Percentiles rank a stretch among this genome's conserved stretches.
Evolutionary conservation across 768 basidiomycete species (phyloP).

Genomic region (Chalciporus sphaerocephalus): DNA sequence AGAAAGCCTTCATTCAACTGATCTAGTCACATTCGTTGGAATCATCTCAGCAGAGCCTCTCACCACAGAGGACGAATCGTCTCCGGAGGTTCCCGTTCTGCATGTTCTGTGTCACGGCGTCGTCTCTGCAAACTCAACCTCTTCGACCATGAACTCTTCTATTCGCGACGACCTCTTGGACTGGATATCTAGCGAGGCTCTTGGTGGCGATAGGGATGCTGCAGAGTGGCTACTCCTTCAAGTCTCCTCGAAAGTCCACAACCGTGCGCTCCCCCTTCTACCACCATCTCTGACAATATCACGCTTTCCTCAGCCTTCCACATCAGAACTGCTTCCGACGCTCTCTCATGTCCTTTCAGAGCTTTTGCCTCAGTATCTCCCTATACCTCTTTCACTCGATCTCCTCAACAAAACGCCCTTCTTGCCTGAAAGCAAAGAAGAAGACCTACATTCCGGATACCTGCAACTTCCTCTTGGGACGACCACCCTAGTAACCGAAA

Average conservation of each 20-base stretch:
- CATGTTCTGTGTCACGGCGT: constrained; percentile 54
- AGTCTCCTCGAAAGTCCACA: constrained; percentile 57
- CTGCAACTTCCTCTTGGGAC: constrained; percentile 68
- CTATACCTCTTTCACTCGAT: constrained; percentile 58
- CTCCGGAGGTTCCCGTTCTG: constrained; percentile 52
- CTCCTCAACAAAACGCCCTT: constrained; percentile 56
- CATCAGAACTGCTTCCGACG: constrained; percentile 35
- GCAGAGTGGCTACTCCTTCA: constrained; percentile 74
- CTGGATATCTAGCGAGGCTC: constrained; percentile 70
- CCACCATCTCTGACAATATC: constrained; percentile 65
- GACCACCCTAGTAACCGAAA: constrained; percentile 60
- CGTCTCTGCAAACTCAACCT: neutral
- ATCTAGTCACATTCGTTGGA: constrained; percentile 67
- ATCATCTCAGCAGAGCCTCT: constrained; percentile 58
- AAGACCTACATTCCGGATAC: constrained; percentile 70
- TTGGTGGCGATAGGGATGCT: constrained; percentile 63
- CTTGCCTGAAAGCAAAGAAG: constrained; percentile 60
- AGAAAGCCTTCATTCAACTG: constrained; percentile 53
- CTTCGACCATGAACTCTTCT: constrained; percentile 9
- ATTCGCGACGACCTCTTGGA: constrained; percentile 53
- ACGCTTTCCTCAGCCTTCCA: constrained; percentile 48
- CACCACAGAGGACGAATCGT: constrained; percentile 36
- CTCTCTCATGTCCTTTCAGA: constrained; percentile 52
- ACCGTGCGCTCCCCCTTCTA: constrained; percentile 59
- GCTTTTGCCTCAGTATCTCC: constrained; percentile 53